These are phyloP conservation scores for Debaryomyces udenii DNA, from an alignment of 1,139 yeast genomes.

Conservation along the genomic window DNA sequence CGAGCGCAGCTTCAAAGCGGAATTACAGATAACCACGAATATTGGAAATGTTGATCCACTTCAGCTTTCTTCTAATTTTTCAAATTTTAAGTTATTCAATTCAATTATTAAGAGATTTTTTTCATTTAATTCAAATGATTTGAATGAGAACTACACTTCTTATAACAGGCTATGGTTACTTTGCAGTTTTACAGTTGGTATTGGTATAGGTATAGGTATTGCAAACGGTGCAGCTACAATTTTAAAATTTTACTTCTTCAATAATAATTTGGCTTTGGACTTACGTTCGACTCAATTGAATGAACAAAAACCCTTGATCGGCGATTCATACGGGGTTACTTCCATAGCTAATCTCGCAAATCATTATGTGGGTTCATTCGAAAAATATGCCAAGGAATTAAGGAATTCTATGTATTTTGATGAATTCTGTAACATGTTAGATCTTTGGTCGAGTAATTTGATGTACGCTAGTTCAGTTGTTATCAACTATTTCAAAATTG, in stretches of 20 bases:
- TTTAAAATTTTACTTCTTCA: slow-evolving; percentile 11
- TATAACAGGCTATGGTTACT: slow-evolving; percentile 25
- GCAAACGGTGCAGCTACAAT: slow-evolving; percentile 26
- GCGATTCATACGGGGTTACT: slow-evolving; percentile 5
- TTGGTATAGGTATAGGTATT: slow-evolving; percentile 38
- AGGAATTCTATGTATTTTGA: slow-evolving; percentile 10
- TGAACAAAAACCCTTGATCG: slow-evolving; percentile 5
- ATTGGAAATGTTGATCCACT: slow-evolving; percentile 37
- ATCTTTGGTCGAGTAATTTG: slow-evolving; percentile 14
- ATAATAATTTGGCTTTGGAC: slow-evolving; percentile 5
- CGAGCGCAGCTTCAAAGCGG: slow-evolving; percentile 37
- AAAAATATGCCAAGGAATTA: slow-evolving; percentile 4
- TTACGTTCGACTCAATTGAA: background rate
- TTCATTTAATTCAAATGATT: slow-evolving; percentile 8
- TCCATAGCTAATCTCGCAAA: slow-evolving; percentile 2
- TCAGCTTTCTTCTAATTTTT: slow-evolving; percentile 29
- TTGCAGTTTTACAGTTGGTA: slow-evolving; percentile 38
- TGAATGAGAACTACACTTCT: slow-evolving; percentile 10
- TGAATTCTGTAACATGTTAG: slow-evolving; percentile 12
- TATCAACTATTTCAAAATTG: slow-evolving; percentile 27
- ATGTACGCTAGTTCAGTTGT: slow-evolving; percentile 25
- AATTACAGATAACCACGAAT: slow-evolving; percentile 29
- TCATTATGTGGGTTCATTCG: slow-evolving; percentile 4
- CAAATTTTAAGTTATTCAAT: slow-evolving; percentile 22
- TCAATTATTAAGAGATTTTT: slow-evolving; percentile 21